Percentiles rank a stretch among this genome's conserved stretches.
These are phyloP conservation scores for Opeltia flavorubescens DNA, from an alignment of 495 filamentous ascomycete species.

Conservation along the genomic window DNA sequence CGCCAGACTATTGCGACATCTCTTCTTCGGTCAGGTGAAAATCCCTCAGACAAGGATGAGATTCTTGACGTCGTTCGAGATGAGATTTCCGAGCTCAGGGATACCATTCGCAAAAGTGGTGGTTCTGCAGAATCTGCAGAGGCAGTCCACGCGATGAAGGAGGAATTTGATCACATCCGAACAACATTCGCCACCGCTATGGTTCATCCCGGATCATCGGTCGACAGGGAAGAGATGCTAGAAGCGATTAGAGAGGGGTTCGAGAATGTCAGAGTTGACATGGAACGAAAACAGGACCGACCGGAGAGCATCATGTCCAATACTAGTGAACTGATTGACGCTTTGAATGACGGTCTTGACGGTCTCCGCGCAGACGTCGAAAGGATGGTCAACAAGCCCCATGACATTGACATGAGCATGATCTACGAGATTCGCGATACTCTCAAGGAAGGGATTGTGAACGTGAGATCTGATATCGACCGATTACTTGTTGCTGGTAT, in stretches of 20 bases:
- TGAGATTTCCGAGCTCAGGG: slow-evolving; percentile 28
- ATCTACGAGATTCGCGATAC: slow-evolving; percentile 78
- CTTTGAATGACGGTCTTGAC: slow-evolving; percentile 68
- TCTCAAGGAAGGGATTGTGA: slow-evolving; percentile 61
- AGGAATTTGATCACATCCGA: slow-evolving; percentile 54
- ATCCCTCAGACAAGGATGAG: slow-evolving; percentile 29
- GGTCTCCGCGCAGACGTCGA: slow-evolving; percentile 60
- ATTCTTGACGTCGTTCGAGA: slow-evolving; percentile 50
- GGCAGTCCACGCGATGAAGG: slow-evolving; percentile 50
- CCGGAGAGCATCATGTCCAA: slow-evolving; percentile 43
- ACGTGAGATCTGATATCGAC: slow-evolving; percentile 62
- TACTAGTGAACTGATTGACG: slow-evolving; percentile 65
- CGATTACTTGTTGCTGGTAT: slow-evolving; percentile 42
- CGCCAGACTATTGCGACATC: slow-evolving; percentile 46
- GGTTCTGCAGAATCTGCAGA: slow-evolving; percentile 17
- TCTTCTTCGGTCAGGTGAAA: slow-evolving; percentile 34
- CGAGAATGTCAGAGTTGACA: slow-evolving; percentile 52
- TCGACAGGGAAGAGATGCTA: slow-evolving; percentile 47
- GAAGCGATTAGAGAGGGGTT: slow-evolving; percentile 52
- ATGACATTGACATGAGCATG: slow-evolving; percentile 65
- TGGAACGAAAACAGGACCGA: slow-evolving; percentile 38
- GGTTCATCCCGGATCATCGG: slow-evolving; percentile 39
- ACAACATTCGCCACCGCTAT: slow-evolving; percentile 56
- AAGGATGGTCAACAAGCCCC: slow-evolving; percentile 61
- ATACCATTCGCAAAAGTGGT: background rate